phyloP scores from a whole-genome alignment of 768 basidiomycete species.

The Tricholoma terreum region DNA sequence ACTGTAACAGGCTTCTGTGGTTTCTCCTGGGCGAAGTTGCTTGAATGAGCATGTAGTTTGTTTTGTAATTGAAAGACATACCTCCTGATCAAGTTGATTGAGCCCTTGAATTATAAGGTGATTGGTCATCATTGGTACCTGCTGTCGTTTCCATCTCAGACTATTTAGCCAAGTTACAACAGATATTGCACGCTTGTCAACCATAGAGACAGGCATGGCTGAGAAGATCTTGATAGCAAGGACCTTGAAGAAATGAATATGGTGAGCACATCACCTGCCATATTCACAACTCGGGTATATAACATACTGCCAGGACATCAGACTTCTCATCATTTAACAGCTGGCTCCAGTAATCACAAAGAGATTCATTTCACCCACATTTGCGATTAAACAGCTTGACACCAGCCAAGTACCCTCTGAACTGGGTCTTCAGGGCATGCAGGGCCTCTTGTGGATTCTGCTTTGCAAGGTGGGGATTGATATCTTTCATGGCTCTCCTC shows the following conservation, averaged over 20 bases:
- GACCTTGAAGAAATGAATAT: neutral
- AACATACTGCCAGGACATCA: neutral
- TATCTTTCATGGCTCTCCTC: constrained; percentile 1
- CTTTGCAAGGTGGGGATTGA: constrained; percentile 6
- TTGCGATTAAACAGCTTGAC: neutral
- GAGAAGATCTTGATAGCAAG: neutral
- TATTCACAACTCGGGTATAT: too few relatives aligned
- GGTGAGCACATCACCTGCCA: neutral
- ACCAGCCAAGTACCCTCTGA: neutral
- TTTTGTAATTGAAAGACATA: neutral
- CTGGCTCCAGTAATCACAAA: neutral
- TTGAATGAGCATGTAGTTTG: neutral
- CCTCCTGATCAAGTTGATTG: neutral
- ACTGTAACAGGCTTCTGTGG: neutral
- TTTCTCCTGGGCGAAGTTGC: neutral
- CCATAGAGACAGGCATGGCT: constrained; percentile 14
- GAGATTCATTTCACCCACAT: neutral
- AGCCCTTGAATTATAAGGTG: neutral
- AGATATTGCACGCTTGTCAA: constrained; percentile 19
- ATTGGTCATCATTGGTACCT: constrained; percentile 6
- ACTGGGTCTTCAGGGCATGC: neutral
- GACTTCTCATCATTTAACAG: neutral
- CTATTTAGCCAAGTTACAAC: constrained; percentile 18
- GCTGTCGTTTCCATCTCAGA: constrained; percentile 10
- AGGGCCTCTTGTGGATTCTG: neutral